Conservation (phyloP, 352 stramenopile species). For the Phytophthora podocarpi region DNA sequence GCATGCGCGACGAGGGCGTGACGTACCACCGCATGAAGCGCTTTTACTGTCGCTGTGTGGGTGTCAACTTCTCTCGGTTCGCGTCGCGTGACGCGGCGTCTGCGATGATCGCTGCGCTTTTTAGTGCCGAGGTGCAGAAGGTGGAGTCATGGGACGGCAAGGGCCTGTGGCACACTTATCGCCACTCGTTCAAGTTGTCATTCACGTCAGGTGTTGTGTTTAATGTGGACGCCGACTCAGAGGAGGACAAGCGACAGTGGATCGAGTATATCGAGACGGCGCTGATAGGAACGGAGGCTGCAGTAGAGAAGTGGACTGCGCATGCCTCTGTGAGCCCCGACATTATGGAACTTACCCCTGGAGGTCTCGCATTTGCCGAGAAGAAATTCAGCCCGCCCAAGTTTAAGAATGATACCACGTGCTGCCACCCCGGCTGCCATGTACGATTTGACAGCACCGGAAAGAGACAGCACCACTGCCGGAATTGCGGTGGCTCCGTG, state of each 20-base stretch:
- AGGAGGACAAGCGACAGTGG: slow-evolving; percentile 82
- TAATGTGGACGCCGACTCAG: slow-evolving; percentile 79
- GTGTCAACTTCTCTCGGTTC: slow-evolving; percentile 81
- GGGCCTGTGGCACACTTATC: slow-evolving; percentile 81
- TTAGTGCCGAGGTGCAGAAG: slow-evolving; percentile 73
- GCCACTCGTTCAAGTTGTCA: slow-evolving; percentile 85
- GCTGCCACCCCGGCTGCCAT: slow-evolving; percentile 64
- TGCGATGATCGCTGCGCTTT: slow-evolving; percentile 61
- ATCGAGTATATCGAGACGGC: slow-evolving; percentile 78
- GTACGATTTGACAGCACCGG: slow-evolving; percentile 74
- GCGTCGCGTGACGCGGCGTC: slow-evolving; percentile 66
- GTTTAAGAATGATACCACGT: slow-evolving; percentile 73
- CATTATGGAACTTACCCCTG: slow-evolving; percentile 56
- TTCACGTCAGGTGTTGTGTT: slow-evolving; percentile 77
- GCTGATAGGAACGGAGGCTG: slow-evolving; percentile 44
- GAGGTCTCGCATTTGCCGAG: slow-evolving; percentile 63
- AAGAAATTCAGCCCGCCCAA: slow-evolving; percentile 66
- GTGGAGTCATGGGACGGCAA: slow-evolving; percentile 88
- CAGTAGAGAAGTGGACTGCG: slow-evolving; percentile 46
- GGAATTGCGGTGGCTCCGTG: slow-evolving; percentile 78
- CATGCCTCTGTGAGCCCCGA: slow-evolving; percentile 38
- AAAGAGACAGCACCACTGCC: slow-evolving; percentile 85
- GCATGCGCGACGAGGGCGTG: slow-evolving; percentile 83
- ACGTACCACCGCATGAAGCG: slow-evolving; percentile 89
- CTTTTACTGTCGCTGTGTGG: slow-evolving; percentile 83